These are phyloP conservation scores for Fusarium humuli DNA, from an alignment of 2,329 filamentous ascomycete species.

Conservation along the genomic window DNA sequence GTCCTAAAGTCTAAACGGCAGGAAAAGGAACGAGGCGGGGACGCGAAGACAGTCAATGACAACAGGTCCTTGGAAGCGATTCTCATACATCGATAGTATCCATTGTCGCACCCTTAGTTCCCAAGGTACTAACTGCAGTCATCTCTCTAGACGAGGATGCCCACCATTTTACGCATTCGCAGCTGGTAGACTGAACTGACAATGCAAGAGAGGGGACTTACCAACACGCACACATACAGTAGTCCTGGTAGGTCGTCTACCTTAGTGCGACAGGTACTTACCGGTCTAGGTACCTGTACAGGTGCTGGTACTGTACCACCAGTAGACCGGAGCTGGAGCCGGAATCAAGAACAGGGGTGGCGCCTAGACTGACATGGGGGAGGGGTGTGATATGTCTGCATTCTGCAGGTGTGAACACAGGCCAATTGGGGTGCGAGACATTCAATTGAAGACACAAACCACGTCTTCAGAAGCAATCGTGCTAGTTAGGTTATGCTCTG, in stretches of 20 bases:
- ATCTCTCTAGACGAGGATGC: slow-evolving; percentile 17
- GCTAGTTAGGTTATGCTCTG: slow-evolving; percentile 23
- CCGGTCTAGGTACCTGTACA: neutral
- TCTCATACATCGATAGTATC: slow-evolving; percentile 7
- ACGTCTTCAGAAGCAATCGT: slow-evolving; percentile 30
- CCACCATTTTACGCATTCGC: slow-evolving; percentile 33
- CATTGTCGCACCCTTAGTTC: slow-evolving; percentile 10
- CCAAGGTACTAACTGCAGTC: neutral
- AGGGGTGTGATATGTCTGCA: neutral
- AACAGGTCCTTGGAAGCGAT: neutral
- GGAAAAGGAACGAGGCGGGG: neutral
- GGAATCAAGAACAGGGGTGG: slow-evolving; percentile 38
- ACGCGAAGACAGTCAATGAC: neutral
- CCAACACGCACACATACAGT: neutral
- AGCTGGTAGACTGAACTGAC: slow-evolving; percentile 18
- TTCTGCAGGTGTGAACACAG: slow-evolving; percentile 23
- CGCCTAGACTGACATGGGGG: slow-evolving; percentile 25
- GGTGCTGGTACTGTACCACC: slow-evolving; percentile 33
- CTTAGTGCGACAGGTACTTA: neutral
- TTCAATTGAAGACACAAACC: slow-evolving; percentile 31
- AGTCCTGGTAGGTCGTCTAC: neutral
- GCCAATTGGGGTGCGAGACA: slow-evolving; percentile 24
- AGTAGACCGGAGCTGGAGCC: slow-evolving; percentile 42
- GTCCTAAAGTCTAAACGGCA: neutral
- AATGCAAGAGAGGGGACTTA: slow-evolving; percentile 10